Evolutionary conservation across 345 rosid species (phyloP).

Genomic region (Salix suchowensis): DNA sequence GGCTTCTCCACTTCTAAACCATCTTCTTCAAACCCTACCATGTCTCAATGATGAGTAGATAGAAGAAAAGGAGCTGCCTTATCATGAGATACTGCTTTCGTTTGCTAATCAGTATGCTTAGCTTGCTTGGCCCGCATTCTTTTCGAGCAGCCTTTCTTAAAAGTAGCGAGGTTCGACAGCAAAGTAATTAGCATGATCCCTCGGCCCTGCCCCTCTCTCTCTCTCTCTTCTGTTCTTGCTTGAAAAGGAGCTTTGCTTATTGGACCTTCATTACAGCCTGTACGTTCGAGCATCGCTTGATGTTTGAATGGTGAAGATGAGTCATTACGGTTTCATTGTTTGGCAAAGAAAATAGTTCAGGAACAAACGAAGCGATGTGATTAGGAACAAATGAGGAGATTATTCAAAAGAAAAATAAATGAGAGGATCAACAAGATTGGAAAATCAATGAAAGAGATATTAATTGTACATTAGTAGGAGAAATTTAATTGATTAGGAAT

Average conservation of each 20-base stretch:
- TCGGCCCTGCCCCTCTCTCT: not conserved
- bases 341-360: not conserved
- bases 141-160: not conserved
- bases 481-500: too few relatives aligned
- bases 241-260: not conserved
- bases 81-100: not conserved
- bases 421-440: too few relatives aligned
- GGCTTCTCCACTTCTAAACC: constrained; percentile 4
- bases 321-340: not conserved
- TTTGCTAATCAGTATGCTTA: not conserved
- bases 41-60: constrained; percentile 12
- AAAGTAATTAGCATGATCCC: not conserved
- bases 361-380: too few relatives aligned
- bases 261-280: not conserved
- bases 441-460: too few relatives aligned
- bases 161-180: not conserved
- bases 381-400: too few relatives aligned
- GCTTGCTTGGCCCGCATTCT: constrained; percentile 10
- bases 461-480: too few relatives aligned
- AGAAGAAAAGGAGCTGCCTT: not conserved
- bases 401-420: too few relatives aligned
- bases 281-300: not conserved
- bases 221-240: not conserved
- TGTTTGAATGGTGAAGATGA: not conserved
- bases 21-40: constrained; percentile 5